Evolutionary conservation across 305 asterid genomes (phyloP).

Genomic region (Fraxinus albicans): DNA sequence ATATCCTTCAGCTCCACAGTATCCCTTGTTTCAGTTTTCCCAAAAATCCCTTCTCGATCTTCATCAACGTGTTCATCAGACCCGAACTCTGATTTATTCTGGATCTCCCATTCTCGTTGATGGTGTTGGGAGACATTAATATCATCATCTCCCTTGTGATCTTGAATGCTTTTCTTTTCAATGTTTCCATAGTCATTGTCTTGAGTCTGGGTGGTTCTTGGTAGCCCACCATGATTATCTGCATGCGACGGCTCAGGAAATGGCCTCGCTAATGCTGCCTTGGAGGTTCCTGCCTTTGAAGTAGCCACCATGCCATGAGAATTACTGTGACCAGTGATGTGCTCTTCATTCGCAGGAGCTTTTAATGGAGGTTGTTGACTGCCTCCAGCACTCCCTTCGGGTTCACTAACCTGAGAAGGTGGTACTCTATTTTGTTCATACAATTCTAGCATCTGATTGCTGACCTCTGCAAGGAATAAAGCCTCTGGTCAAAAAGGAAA

Average conservation of each 20-base stretch:
- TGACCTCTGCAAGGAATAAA: conserved; percentile 74
- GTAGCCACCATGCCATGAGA: conserved; percentile 49
- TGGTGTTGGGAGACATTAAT: conserved; percentile 29
- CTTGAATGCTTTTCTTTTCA: conserved; percentile 36
- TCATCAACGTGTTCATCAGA: conserved; percentile 32
- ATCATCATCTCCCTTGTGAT: conserved; percentile 31
- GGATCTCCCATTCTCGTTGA: conserved; percentile 31
- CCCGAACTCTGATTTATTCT: conserved; percentile 26
- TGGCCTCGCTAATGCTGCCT: conserved; percentile 47
- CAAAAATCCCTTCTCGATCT: conserved; percentile 37
- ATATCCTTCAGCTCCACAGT: conserved; percentile 55
- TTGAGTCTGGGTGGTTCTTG: conserved; percentile 40
- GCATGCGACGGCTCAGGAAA: conserved; percentile 36
- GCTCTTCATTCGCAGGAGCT: conserved; percentile 59
- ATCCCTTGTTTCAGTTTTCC: conserved; percentile 45
- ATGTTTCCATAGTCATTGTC: conserved; percentile 47
- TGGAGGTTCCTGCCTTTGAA: conserved; percentile 45
- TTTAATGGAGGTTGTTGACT: conserved; percentile 54
- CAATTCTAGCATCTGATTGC: conserved; percentile 96
- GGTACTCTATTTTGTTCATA: conserved; percentile 84
- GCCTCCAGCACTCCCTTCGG: conserved; percentile 76
- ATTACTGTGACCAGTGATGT: conserved; percentile 33
- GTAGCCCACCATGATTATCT: conserved; percentile 47
- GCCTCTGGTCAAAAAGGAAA: conserved; percentile 9
- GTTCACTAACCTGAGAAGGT: conserved; percentile 76